Evolutionary conservation across 208 protist species (phyloP).

Genomic region (Leishmania aethiopica): DNA sequence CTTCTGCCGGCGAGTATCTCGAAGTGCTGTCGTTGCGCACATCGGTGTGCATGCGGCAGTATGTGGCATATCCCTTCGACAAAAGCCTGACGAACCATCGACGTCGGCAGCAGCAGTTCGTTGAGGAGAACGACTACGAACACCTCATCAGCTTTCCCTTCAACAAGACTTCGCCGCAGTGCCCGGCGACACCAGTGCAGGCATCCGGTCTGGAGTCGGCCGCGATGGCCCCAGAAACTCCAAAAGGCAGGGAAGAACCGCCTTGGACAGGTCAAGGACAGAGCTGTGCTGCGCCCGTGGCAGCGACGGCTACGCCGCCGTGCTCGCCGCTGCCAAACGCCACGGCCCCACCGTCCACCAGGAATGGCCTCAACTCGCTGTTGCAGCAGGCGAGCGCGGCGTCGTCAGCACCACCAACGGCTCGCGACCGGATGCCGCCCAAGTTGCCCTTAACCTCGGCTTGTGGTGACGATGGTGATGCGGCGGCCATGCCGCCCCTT

Average conservation of each 20-base stretch:
- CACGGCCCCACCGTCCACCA: not conserved
- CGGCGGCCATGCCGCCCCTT: not conserved
- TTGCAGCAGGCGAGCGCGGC: not conserved
- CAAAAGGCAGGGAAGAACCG: not conserved
- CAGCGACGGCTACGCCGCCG: conserved; percentile 25
- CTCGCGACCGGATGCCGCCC: not conserved
- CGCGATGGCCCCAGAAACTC: not conserved
- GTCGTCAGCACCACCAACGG: not conserved
- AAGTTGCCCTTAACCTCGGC: not conserved
- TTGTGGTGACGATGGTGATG: not conserved
- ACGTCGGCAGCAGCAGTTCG: conserved; percentile 68
- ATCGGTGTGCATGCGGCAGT: conserved; percentile 67
- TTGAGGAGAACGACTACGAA: conserved; percentile 77
- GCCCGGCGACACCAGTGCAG: not conserved
- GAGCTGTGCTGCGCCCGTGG: not conserved
- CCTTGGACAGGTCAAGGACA: not conserved
- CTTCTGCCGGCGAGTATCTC: conserved; percentile 33
- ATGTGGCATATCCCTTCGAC: conserved; percentile 83
- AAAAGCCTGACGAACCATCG: conserved; percentile 65
- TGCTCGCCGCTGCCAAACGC: not conserved
- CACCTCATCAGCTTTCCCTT: conserved; percentile 54
- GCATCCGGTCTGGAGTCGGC: not conserved
- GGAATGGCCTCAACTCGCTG: not conserved
- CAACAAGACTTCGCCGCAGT: conserved; percentile 10
- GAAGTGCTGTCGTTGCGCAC: conserved; percentile 79